Base-by-base conservation (phyloP, 805 yeast genomes). In the Scheffersomyces amazonensis region DNA sequence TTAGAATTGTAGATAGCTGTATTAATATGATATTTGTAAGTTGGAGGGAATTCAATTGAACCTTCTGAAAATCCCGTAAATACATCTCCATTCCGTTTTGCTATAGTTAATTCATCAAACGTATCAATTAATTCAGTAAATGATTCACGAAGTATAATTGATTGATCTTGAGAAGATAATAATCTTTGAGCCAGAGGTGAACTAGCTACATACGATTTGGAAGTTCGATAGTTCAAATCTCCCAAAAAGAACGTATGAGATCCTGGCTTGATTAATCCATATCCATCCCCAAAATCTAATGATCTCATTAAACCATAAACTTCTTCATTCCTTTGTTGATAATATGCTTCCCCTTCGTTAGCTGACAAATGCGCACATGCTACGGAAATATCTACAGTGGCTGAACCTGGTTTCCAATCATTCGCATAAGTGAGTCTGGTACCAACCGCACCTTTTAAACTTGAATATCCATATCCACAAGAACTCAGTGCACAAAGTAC, bases 141-240 rank as follows among this genome's bases (percentile, higher is more conserved):
- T 31, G 25, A 39, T 17, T 15, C 15, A n/a, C 2, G 8, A 12
- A 16, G 10, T 4, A 17, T 17, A 13, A 28, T 23, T 8, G 47
- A 36, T 56, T 52, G 46, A 51, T 57, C 52, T 40, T 52, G 56
- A 46, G 58, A 34, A 41, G 46, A 40, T 5, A 58, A 39, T 13
- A 65, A 55, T 34, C 51, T 52, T n/a, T 37, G 43, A 8, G 45
- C 34, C 10, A 46, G 36, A 11, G 39, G 35, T 19, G 45, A 30
- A 12, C 38, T 37, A 3, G 36, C 23, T 24, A 47, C 39, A 15
- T 42, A 44, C 11, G 48, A 36, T 36, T 60, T 54, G 3, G 63
- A 45, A 2, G 83, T 74, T 31, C 98, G 69, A 58, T 85, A 90
- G 55, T 90, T 90, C 49, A 90, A 65, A 59, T 90, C 98, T 0